Evolutionary conservation across 805 yeast genomes (phyloP).

Genomic region (Yamadazyma sp.): DNA sequence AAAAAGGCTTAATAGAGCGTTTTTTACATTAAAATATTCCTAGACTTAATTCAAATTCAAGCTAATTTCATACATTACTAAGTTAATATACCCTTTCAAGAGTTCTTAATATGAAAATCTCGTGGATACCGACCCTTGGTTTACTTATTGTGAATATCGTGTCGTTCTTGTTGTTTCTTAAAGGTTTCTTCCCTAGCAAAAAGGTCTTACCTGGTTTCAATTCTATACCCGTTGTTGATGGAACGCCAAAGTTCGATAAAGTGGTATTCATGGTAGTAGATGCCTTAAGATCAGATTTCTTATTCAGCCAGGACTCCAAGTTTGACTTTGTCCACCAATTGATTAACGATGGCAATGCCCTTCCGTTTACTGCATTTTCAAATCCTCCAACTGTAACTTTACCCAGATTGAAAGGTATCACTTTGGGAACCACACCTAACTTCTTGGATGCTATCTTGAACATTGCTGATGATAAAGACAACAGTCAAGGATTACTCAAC

Average conservation of each 20-base stretch:
- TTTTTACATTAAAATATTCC: too few relatives aligned
- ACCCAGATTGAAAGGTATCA: slow-evolving; percentile 88
- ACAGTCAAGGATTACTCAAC: slow-evolving; percentile 60
- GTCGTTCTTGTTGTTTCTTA: slow-evolving; percentile 63
- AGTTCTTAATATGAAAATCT: slow-evolving; percentile 8
- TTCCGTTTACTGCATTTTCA: slow-evolving; percentile 88
- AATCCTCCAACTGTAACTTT: slow-evolving; percentile 97
- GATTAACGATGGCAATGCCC: slow-evolving; percentile 62
- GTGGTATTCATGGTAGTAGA: slow-evolving; percentile 85
- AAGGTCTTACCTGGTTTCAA: slow-evolving; percentile 63
- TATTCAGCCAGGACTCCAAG: slow-evolving; percentile 61
- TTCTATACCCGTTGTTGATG: slow-evolving; percentile 21
- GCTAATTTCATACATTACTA: too few relatives aligned
- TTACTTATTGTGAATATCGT: slow-evolving; percentile 18
- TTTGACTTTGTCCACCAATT: slow-evolving; percentile 68
- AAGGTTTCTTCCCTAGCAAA: slow-evolving; percentile 93
- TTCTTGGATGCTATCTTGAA: slow-evolving; percentile 92
- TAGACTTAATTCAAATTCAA: too few relatives aligned
- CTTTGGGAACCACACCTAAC: slow-evolving; percentile 93
- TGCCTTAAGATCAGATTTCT: slow-evolving; percentile 87
- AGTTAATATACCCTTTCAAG: too few relatives aligned
- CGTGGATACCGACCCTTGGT: slow-evolving; percentile 6
- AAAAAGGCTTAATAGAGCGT: too few relatives aligned
- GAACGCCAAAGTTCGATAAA: slow-evolving; percentile 54
- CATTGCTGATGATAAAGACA: slow-evolving; percentile 84